Percentiles rank a stretch among this genome's conserved stretches.
Evolutionary conservation across 352 stramenopile species (phyloP).

Genomic region (Thalassiosira mediterranea): DNA sequence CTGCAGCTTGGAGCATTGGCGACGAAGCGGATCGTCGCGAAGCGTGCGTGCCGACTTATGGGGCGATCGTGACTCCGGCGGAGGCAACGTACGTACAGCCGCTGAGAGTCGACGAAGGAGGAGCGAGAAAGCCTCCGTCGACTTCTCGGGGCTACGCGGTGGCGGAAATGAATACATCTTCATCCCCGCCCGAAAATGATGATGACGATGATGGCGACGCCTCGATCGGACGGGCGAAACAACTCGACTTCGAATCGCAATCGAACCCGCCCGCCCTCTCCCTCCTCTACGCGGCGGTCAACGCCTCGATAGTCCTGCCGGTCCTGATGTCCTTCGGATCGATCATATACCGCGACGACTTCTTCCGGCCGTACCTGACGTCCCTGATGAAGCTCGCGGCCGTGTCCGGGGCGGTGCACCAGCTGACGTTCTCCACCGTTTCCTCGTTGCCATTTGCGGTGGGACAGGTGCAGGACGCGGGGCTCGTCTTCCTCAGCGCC

Average conservation of each 20-base stretch:
- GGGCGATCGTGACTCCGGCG: too few relatives aligned
- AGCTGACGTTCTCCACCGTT: slow-evolving; percentile 91
- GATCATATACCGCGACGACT: slow-evolving; percentile 95
- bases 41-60: neutral
- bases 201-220: neutral
- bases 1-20: neutral
- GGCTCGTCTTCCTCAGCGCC: slow-evolving; percentile 96
- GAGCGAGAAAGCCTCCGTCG: neutral
- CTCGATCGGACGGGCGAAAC: slow-evolving; percentile 6
- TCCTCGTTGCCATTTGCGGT: slow-evolving; percentile 95
- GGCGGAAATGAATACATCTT: slow-evolving; percentile 7
- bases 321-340: slow-evolving; percentile 89
- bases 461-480: slow-evolving; percentile 97
- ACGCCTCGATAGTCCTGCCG: slow-evolving; percentile 86
- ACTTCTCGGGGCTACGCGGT: slow-evolving; percentile 17
- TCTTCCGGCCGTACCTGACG: slow-evolving; percentile 89
- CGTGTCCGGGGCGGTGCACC: slow-evolving; percentile 94
- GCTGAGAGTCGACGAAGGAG: neutral
- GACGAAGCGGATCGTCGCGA: slow-evolving; percentile 10
- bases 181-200: neutral
- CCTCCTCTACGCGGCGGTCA: slow-evolving; percentile 88
- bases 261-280: slow-evolving; percentile 42
- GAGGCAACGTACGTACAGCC: slow-evolving; percentile 5
- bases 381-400: slow-evolving; percentile 93
- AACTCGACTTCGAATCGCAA: slow-evolving; percentile 15